These are phyloP conservation scores for Microsporum ferrugineum DNA, from an alignment of 2,329 filamentous ascomycete species.

Conservation along the genomic window DNA sequence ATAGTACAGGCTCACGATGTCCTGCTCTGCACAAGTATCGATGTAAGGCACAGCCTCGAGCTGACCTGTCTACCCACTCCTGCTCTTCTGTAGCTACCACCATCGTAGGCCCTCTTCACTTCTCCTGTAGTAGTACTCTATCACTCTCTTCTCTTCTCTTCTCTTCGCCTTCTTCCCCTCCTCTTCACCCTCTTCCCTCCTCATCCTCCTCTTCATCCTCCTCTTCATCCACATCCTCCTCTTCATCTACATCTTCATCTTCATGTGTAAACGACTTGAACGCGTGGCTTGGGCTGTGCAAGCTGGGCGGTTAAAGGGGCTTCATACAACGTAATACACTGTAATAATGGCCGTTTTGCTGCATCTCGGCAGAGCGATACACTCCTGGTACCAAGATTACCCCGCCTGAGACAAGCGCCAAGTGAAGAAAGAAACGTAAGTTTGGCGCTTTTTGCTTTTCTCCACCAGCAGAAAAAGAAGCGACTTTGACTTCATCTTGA, in stretches of 20 bases:
- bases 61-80: not conserved
- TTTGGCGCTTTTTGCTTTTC: not conserved
- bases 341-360: not conserved
- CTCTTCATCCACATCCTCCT: not conserved
- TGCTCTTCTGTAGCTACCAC: not conserved
- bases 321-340: not conserved
- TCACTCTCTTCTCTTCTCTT: not conserved
- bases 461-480: constrained; percentile 9
- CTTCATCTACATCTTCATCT: not conserved
- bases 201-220: not conserved
- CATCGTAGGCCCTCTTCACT: too few relatives aligned
- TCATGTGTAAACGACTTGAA: not conserved
- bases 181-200: not conserved
- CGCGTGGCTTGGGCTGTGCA: not conserved
- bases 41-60: not conserved
- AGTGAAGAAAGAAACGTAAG: not conserved
- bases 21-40: too few relatives aligned
- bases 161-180: not conserved
- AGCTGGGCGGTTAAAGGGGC: not conserved
- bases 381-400: not conserved
- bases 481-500: constrained; percentile 17
- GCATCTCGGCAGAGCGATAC: not conserved
- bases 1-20: too few relatives aligned
- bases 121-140: not conserved
- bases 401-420: constrained; percentile 3